Conservation (phyloP, 2,329 filamentous ascomycete species). For the Aspergillus neotritici region DNA sequence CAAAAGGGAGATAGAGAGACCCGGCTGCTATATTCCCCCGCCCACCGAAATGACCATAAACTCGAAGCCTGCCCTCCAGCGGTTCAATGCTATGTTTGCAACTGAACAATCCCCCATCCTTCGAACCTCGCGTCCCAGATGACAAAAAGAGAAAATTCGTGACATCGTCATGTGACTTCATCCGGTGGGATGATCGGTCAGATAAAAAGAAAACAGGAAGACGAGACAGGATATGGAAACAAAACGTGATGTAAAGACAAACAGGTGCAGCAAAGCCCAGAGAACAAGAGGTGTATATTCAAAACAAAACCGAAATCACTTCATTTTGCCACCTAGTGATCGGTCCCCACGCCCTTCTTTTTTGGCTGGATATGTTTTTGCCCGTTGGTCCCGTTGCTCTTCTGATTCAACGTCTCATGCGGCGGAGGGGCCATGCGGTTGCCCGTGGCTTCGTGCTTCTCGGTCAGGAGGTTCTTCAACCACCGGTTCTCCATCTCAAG, state of each 20-base stretch:
- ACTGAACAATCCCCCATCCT: too few relatives aligned
- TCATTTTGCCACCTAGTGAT: slow-evolving; percentile 19
- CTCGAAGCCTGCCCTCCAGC: slow-evolving; percentile 7
- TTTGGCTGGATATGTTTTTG: slow-evolving; percentile 37
- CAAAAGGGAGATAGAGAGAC: slow-evolving; percentile 12
- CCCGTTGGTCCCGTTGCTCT: slow-evolving; percentile 15
- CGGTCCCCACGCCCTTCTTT: slow-evolving; percentile 36
- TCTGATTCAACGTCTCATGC: slow-evolving; percentile 20
- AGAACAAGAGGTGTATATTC: slow-evolving; percentile 3
- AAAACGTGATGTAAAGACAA: slow-evolving; percentile 7
- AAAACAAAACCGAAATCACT: slow-evolving; percentile 1
- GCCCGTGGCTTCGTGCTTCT: slow-evolving; percentile 58
- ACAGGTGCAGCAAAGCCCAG: slow-evolving; percentile 5
- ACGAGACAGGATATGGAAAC: slow-evolving; percentile 13
- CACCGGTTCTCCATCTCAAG: slow-evolving; percentile 80
- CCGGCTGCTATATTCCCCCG: neutral
- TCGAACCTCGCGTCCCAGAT: too few relatives aligned
- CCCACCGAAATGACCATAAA: neutral
- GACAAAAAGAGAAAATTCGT: slow-evolving; percentile 25
- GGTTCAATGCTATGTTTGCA: neutral
- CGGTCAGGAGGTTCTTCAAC: slow-evolving; percentile 72
- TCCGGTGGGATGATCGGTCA: slow-evolving; percentile 6
- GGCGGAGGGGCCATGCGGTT: slow-evolving; percentile 22
- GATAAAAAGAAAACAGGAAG: slow-evolving; percentile 7
- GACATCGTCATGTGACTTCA: slow-evolving; percentile 26